Evolutionary conservation across 1,139 yeast genomes (phyloP).

Genomic region (Arxiozyma slooffiae): DNA sequence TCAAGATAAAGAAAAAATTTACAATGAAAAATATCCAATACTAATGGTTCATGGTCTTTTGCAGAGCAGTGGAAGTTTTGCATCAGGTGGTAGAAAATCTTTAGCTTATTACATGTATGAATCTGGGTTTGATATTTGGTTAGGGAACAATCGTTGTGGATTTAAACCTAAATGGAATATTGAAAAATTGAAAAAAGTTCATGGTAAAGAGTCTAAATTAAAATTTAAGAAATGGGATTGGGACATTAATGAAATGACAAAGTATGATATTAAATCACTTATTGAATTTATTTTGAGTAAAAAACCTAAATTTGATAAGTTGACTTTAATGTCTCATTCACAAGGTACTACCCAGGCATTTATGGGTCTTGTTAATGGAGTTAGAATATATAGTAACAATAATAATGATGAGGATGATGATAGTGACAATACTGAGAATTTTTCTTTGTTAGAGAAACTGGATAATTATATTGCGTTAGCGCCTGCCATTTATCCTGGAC

Average conservation of each 20-base stretch:
- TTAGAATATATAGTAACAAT: too few relatives aligned
- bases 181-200: slow-evolving; percentile 34
- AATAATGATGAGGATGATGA: slow-evolving; percentile 39
- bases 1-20: too few relatives aligned
- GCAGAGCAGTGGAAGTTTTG: slow-evolving; percentile 77
- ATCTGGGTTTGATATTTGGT: slow-evolving; percentile 80
- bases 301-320: slow-evolving; percentile 34
- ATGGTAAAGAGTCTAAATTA: too few relatives aligned
- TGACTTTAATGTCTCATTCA: slow-evolving; percentile 71
- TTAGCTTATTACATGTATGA: slow-evolving; percentile 54
- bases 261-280: slow-evolving; percentile 64
- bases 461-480: slow-evolving; percentile 68
- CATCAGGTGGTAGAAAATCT: slow-evolving; percentile 69
- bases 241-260: slow-evolving; percentile 76
- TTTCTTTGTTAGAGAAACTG: too few relatives aligned
- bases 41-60: slow-evolving; percentile 76
- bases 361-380: slow-evolving; percentile 43
- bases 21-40: slow-evolving; percentile 50
- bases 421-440: too few relatives aligned
- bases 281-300: slow-evolving; percentile 51
- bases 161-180: too few relatives aligned
- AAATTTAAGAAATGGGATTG: slow-evolving; percentile 76
- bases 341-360: slow-evolving; percentile 90
- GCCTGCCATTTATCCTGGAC: slow-evolving; percentile 86
- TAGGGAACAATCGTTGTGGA: slow-evolving; percentile 87